Conservation (phyloP, 1,139 yeast genomes). For the Suhomyces bokatorum region DNA sequence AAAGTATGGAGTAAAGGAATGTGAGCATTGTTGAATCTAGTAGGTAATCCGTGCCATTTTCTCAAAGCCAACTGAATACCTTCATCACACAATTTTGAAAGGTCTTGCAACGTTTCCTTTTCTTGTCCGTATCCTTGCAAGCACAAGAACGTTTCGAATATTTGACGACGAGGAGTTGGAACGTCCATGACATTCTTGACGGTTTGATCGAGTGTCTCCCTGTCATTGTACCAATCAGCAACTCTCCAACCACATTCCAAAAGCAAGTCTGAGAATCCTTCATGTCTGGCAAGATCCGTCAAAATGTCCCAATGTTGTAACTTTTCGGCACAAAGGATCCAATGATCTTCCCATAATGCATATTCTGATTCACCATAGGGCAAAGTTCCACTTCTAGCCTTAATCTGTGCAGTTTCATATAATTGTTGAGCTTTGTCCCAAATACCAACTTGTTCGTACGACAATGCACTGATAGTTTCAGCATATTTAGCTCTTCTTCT, state of each 20-base stretch:
- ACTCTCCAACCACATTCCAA: constrained; percentile 99
- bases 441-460: constrained; percentile 91
- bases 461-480: constrained; percentile 88
- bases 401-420: constrained; percentile 96
- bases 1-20: constrained; percentile 88
- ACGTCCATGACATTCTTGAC: constrained; percentile 97
- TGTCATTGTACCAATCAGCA: constrained; percentile 96
- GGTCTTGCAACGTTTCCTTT: constrained; percentile 75
- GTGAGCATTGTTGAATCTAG: constrained; percentile 79
- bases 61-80: constrained; percentile 91
- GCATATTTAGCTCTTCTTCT: constrained; percentile 91
- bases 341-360: constrained; percentile 97
- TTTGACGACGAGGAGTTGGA: constrained; percentile 95
- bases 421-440: constrained; percentile 94
- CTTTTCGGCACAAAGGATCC: constrained; percentile 97
- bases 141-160: constrained; percentile 90
- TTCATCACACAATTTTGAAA: constrained; percentile 87
- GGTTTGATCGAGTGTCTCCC: constrained; percentile 91
- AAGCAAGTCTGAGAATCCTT: constrained; percentile 90
- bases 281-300: constrained; percentile 96
- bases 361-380: constrained; percentile 97
- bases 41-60: constrained; percentile 92
- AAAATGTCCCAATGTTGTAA: constrained; percentile 97
- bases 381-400: constrained; percentile 91
- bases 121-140: constrained; percentile 93